These are phyloP conservation scores for Oidiodendron maius DNA, from an alignment of 495 filamentous ascomycete species.

Conservation along the genomic window DNA sequence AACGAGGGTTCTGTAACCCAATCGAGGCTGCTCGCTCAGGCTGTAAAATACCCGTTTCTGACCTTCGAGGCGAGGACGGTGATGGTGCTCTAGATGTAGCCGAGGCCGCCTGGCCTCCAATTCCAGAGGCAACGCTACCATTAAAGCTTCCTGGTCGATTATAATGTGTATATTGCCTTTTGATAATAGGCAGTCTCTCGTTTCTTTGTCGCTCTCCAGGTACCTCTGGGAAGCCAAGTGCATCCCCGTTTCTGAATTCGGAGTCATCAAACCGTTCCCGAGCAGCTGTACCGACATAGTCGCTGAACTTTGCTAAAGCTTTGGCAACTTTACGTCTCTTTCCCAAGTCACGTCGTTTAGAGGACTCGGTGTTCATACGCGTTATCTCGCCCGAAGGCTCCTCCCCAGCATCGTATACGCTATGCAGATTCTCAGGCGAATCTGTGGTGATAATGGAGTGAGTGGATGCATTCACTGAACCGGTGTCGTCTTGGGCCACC, in stretches of 20 bases:
- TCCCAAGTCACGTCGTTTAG: conserved; percentile 22
- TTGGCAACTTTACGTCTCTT: conserved; percentile 36
- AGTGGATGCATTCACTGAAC: conserved; percentile 1
- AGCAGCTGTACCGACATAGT: conserved; percentile 34
- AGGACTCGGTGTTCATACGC: not conserved
- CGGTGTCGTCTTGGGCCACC: conserved; percentile 19
- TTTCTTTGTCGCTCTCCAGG: conserved; percentile 45
- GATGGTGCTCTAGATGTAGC: conserved; percentile 11
- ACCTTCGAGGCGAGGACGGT: conserved; percentile 15
- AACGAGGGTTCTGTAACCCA: conserved; percentile 9
- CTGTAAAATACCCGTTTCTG: conserved; percentile 20
- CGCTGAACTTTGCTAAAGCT: conserved; percentile 26
- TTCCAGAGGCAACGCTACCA: conserved; percentile 15
- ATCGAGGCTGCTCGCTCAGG: conserved; percentile 6
- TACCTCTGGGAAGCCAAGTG: conserved; percentile 42
- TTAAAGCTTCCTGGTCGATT: conserved; percentile 23
- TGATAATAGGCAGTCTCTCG: conserved; percentile 25
- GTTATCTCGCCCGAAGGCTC: not conserved
- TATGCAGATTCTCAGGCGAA: not conserved
- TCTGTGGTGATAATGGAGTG: not conserved
- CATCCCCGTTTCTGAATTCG: conserved; percentile 36
- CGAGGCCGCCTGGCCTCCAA: too few species aligned
- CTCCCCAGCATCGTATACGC: conserved; percentile 1
- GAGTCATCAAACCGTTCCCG: conserved; percentile 37
- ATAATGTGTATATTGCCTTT: conserved; percentile 30